Evolutionary conservation across 2,329 filamentous ascomycete species (phyloP), one percentile per base, ranked within the genome.

Genomic region (Immersiporthe knoxdaviesiana): DNA sequence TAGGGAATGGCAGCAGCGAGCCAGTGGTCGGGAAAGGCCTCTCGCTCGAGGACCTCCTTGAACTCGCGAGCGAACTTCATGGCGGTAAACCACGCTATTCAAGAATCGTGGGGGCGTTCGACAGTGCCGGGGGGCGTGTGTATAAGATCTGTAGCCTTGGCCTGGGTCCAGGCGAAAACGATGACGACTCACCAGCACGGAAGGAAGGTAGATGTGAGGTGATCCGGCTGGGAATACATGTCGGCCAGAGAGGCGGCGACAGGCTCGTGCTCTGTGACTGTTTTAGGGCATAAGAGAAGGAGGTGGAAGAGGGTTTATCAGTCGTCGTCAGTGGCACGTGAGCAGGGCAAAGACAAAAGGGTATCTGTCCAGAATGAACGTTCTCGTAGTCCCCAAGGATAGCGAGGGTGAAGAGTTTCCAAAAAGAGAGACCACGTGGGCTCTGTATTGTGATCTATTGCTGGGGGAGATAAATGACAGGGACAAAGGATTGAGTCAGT

Each of bases 11-110:
- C 93, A 37, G 89, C 90, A 59, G 91, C 85, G 63, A 94, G 81
- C 88, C 87, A 90, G 76, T 90, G 88, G 63, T 87, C 81, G 10
- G 93, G 93, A 77, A 93, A 97, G 72, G 87, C 91, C 79, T 92
- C 91, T 72, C 83, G 86, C 72, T 87, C 83, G 71, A 97, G 84
- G 63, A 87, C 85, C 74, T 90, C 87, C 76, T 90, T 88, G 78
- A 93, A 96, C 75, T 90, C 87, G 77, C 91, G 92, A 37, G 90
- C 92, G 79, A 97, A 97, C 84, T 97, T 97, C 93, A 97, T 97
- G 67, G 73, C 72, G 70, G 66, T 18, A 50, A 32, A 56, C n/a
- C 18, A 37, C 21, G 44, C 44, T 18, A 47, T 47, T 21, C 7
- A 47, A 21, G n/a, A 47, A n/a, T 47, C 44, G 44, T n/a, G 21